Evolutionary conservation across 495 filamentous ascomycete species (phyloP).

Genomic region (Neurospora hispaniola): DNA sequence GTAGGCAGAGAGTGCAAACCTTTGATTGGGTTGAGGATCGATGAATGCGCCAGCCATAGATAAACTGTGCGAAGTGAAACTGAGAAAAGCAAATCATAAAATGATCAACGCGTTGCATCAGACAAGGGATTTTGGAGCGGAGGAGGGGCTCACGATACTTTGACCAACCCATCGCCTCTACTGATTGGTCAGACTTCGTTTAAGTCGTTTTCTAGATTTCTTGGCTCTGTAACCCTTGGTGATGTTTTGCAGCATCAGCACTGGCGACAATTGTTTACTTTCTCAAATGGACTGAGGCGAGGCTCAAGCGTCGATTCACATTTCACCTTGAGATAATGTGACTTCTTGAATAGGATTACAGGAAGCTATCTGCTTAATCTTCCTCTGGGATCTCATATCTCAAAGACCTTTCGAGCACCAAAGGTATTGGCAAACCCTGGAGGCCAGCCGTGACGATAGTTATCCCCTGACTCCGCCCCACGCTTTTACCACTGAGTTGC

Average conservation of each 20-base stretch:
- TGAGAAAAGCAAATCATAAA: neutral
- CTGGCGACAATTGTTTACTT: neutral
- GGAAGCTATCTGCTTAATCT: neutral
- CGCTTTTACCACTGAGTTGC: neutral
- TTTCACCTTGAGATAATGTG: neutral
- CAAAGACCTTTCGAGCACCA: neutral
- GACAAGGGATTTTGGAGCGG: neutral
- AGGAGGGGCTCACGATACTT: neutral
- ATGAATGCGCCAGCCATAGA: neutral
- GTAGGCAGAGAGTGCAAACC: neutral
- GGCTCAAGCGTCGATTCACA: neutral
- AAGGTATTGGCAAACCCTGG: neutral
- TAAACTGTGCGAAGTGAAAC: neutral
- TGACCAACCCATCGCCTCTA: neutral
- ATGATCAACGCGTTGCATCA: neutral
- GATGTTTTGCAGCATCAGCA: neutral
- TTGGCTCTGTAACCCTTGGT: neutral
- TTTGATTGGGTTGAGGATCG: neutral
- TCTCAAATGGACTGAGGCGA: neutral
- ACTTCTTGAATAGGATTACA: neutral
- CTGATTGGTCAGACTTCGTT: neutral
- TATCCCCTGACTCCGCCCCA: neutral
- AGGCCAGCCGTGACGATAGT: neutral
- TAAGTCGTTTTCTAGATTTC: neutral
- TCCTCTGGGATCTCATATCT: neutral